A percentile compares a stretch with the other conserved stretches of the same genome.
These are phyloP conservation scores for Paragyromitra xinjiangensis DNA, from an alignment of 495 filamentous ascomycete genomes.

Conservation along the genomic window DNA sequence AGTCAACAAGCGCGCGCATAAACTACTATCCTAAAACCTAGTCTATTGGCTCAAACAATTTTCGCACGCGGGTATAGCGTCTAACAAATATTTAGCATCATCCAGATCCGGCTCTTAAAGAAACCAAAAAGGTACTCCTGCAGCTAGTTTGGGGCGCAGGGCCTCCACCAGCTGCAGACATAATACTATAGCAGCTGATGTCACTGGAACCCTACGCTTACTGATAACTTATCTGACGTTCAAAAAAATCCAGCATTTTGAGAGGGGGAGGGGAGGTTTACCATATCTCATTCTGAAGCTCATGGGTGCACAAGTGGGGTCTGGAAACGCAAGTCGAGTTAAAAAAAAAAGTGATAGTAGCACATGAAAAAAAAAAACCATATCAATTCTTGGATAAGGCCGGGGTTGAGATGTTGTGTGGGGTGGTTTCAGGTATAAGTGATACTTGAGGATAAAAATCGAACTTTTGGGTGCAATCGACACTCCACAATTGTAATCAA, in stretches of 20 bases:
- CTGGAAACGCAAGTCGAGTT: neutral
- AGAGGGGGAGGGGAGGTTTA: neutral
- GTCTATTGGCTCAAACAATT: no score
- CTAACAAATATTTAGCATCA: no score
- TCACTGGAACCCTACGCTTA: neutral
- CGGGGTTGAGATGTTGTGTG: slow-evolving; percentile 20
- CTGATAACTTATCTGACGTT: slow-evolving; percentile 10
- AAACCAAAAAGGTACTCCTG: no score
- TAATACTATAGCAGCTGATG: neutral
- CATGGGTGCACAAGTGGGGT: neutral
- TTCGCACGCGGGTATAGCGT: no score
- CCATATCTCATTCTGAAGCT: neutral
- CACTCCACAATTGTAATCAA: slow-evolving; percentile 13
- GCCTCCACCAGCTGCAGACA: no score
- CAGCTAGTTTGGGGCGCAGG: no score
- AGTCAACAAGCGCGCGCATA: no score
- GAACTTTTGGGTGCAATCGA: slow-evolving; percentile 26
- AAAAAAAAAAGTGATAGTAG: neutral
- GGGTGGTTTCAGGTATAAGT: slow-evolving; percentile 37
- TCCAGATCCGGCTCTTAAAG: no score
- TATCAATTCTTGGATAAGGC: slow-evolving; percentile 13
- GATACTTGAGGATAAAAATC: slow-evolving; percentile 36
- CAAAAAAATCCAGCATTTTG: neutral
- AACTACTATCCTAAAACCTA: no score
- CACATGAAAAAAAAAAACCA: neutral